Conservation (phyloP, 352 stramenopile species). For the Phytophthora fragariae region DNA sequence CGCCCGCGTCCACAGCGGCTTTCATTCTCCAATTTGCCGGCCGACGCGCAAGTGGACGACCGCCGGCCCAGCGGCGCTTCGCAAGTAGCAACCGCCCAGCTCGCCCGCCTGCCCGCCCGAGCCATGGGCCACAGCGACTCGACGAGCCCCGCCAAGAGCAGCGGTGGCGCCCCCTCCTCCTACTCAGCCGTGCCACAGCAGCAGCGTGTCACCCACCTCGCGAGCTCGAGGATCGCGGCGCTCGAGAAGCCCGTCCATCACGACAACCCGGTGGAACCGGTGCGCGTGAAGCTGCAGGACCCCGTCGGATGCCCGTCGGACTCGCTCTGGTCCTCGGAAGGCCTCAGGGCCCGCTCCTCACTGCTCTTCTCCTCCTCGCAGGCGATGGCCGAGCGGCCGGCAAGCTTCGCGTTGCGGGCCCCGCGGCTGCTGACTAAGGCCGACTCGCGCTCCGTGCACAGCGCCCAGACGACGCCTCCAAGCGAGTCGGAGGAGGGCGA, state of each 20-base stretch:
- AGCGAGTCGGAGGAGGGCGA: slow-evolving; percentile 40
- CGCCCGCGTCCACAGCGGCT: slow-evolving; percentile 20
- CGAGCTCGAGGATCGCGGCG: slow-evolving; percentile 10
- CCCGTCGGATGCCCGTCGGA: slow-evolving; percentile 47
- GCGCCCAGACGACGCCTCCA: slow-evolving; percentile 29
- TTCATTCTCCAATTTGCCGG: slow-evolving; percentile 64
- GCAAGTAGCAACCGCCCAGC: slow-evolving; percentile 16
- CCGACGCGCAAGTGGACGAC: slow-evolving; percentile 45
- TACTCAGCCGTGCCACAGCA: background rate
- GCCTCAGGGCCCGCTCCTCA: slow-evolving; percentile 52
- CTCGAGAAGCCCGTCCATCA: slow-evolving; percentile 51
- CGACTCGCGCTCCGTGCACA: slow-evolving; percentile 37
- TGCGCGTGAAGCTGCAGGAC: slow-evolving; percentile 68
- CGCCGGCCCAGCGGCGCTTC: slow-evolving; percentile 19
- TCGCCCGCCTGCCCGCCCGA: background rate
- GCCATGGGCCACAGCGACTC: slow-evolving; percentile 51
- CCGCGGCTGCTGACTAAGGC: slow-evolving; percentile 30
- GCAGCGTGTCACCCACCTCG: slow-evolving; percentile 18
- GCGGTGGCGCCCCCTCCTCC: slow-evolving; percentile 14
- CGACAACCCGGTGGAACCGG: slow-evolving; percentile 56
- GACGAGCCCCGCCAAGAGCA: slow-evolving; percentile 53
- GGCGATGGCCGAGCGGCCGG: slow-evolving; percentile 27
- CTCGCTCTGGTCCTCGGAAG: slow-evolving; percentile 71
- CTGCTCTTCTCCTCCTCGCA: slow-evolving; percentile 59
- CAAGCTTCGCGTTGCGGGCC: slow-evolving; percentile 38